These are phyloP conservation scores for Pinus tabuliformis DNA, from an alignment of 75 land plant genomes.

Conservation along the genomic window DNA sequence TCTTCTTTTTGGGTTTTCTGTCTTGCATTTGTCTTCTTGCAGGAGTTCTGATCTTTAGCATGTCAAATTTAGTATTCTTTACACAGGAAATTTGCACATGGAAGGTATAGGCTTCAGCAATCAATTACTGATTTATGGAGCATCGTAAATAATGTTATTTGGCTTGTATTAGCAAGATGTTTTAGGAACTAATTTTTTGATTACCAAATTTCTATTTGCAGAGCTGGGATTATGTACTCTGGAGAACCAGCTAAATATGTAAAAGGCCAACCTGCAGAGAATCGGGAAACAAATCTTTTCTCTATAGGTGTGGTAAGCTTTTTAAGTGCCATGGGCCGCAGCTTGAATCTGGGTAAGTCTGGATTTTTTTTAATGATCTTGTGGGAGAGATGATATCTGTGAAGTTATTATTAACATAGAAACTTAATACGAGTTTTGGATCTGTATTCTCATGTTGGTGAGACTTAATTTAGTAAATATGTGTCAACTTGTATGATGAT, in stretches of 20 bases:
- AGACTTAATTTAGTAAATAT: too few species aligned
- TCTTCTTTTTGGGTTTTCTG: not conserved
- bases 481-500: too few species aligned
- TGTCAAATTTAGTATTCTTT: not conserved
- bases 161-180: not conserved
- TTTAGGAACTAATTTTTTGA: slow-evolving; percentile 10
- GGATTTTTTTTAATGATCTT: not conserved
- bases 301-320: slow-evolving; percentile 75
- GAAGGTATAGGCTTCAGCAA: not conserved
- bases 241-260: slow-evolving; percentile 15
- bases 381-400: not conserved
- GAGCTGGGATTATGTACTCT: slow-evolving; percentile 88
- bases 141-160: not conserved
- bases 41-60: not conserved
- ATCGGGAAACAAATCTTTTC: slow-evolving; percentile 52
- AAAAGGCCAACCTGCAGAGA: slow-evolving; percentile 13
- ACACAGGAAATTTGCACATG: not conserved
- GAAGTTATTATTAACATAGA: not conserved
- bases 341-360: slow-evolving; percentile 68
- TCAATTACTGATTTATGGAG: not conserved
- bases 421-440: not conserved
- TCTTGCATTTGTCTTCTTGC: not conserved
- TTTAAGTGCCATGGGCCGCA: slow-evolving; percentile 68
- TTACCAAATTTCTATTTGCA: slow-evolving; percentile 38
- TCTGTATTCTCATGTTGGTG: not conserved